phyloP scores from a whole-genome alignment of 208 protist genomes.

The Wallacemonas sp. region DNA sequence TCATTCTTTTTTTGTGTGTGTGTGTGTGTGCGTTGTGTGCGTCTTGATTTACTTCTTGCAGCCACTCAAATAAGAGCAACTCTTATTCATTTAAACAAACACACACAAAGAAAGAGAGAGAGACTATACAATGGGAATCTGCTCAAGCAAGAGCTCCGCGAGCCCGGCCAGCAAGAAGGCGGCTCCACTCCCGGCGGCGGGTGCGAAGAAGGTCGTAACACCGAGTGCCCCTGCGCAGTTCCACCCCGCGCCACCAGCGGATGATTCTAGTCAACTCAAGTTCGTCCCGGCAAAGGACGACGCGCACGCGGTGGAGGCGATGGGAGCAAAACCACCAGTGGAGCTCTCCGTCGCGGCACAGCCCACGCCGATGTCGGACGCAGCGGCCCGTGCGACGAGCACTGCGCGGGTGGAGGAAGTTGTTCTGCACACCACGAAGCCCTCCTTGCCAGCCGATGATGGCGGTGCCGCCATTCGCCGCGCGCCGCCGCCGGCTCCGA shows the following conservation, averaged over 20 bases:
- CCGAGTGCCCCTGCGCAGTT: conserved; percentile 4
- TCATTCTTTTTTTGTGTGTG: conserved; percentile 8
- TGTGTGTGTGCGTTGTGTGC: conserved; percentile 1
- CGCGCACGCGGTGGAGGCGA: background rate
- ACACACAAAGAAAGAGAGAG: conserved; percentile 6
- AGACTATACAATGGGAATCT: conserved; percentile 22
- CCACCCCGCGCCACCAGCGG: background rate
- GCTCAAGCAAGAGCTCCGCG: conserved; percentile 5
- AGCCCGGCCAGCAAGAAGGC: conserved; percentile 4
- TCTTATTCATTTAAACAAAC: conserved; percentile 12
- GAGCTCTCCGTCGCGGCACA: background rate
- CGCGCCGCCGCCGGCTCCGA: conserved; percentile 10
- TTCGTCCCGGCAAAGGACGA: conserved; percentile 1
- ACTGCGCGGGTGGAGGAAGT: conserved; percentile 20
- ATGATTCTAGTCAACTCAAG: background rate
- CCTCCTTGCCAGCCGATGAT: background rate
- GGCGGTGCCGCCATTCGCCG: conserved; percentile 11
- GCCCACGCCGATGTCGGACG: background rate
- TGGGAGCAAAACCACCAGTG: background rate
- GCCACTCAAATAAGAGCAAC: no score
- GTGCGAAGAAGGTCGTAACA: conserved; percentile 1
- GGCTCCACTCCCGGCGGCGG: background rate
- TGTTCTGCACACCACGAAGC: background rate
- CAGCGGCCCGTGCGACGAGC: conserved; percentile 15
- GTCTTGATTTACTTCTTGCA: conserved; percentile 9